Evolutionary conservation across 345 rosid species (phyloP).

Genomic region (Pseudoturritis turrita): DNA sequence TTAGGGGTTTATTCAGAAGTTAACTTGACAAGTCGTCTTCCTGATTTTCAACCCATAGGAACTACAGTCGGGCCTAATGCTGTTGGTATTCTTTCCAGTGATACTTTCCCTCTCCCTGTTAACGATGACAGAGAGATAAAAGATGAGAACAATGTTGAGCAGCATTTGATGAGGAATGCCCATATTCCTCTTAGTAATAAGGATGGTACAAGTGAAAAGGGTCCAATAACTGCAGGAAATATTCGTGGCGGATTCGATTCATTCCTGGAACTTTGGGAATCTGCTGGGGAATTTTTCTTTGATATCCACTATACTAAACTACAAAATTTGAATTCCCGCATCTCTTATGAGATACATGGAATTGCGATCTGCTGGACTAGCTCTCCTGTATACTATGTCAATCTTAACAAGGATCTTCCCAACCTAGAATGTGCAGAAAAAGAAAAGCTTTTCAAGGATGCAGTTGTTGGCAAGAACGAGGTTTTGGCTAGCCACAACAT

Average conservation of each 20-base stretch:
- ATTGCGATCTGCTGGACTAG: slow-evolving; percentile 87
- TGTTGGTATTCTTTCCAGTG: slow-evolving; percentile 4
- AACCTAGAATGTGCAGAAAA: slow-evolving; percentile 40
- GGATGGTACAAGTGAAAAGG: slow-evolving; percentile 46
- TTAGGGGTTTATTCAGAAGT: slow-evolving; percentile 38
- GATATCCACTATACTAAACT: slow-evolving; percentile 72
- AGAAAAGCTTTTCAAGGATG: slow-evolving; percentile 27
- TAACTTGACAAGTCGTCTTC: slow-evolving; percentile 29
- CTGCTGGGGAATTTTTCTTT: slow-evolving; percentile 66
- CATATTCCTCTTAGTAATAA: slow-evolving; percentile 26
- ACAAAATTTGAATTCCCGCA: slow-evolving; percentile 42
- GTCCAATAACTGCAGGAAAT: slow-evolving; percentile 68
- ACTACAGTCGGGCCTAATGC: slow-evolving; percentile 25
- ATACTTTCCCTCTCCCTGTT: slow-evolving; percentile 10
- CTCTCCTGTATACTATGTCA: slow-evolving; percentile 79
- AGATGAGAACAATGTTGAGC: slow-evolving; percentile 16
- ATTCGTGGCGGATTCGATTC: slow-evolving; percentile 73
- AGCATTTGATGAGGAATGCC: slow-evolving; percentile 22
- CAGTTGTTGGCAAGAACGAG: slow-evolving; percentile 34
- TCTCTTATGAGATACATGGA: slow-evolving; percentile 75
- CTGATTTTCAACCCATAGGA: slow-evolving; percentile 25
- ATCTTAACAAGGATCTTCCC: slow-evolving; percentile 73
- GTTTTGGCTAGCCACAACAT: slow-evolving; percentile 31
- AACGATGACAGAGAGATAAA: slow-evolving; percentile 5
- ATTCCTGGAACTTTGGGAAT: slow-evolving; percentile 81